Base-by-base conservation (phyloP, 2,329 filamentous ascomycete species). In the Xylariaceae sp. region DNA sequence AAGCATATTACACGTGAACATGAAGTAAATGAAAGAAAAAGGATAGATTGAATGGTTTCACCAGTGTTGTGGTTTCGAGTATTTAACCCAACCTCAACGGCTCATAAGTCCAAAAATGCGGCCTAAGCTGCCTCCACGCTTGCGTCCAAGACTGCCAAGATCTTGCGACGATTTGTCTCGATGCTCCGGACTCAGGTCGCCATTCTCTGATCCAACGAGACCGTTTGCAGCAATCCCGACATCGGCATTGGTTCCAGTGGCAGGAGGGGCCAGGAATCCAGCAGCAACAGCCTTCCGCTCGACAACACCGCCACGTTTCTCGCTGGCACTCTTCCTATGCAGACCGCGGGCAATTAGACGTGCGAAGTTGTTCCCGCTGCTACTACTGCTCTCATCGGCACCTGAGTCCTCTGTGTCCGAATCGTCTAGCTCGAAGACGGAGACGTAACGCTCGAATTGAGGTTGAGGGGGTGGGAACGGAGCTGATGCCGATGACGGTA, bases 401-500 rank as follows among this genome's bases (percentile, higher is more conserved):
- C 48, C 49, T 5, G 64, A 60, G 6, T 56, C 58, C 37, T 73
- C 71, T 12, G 59, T 60, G 47, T 77, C 73, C 4, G 51, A 52
- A 29, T 55, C 53, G 55, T 76, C 73, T 12, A 66, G 54, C 35
- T 77, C 74, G 49, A 77, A 77, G 20, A 76, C 68, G 2, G 74
- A 77, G 23, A 69, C 57, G 32, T 61, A 59, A 5, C 47, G 53
- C 37, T 59, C 58, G 16, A 59, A 25, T 21, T 55, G 48, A 6
- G 55, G 54, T 3, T 37, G 50, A 43, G 35, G 56, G 52, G 23
- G 59, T n/a, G n/a, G n/a, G n/a, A n/a, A n/a, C n/a, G n/a, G n/a
- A n/a, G n/a, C n/a, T n/a, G n/a, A n/a, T n/a, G n/a, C n/a, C n/a
- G n/a, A n/a, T n/a, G n/a, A n/a, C n/a, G n/a, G n/a, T 48, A 25